phyloP scores from a whole-genome alignment of 148 eudicot genomes.

The Cornus florida region DNA sequence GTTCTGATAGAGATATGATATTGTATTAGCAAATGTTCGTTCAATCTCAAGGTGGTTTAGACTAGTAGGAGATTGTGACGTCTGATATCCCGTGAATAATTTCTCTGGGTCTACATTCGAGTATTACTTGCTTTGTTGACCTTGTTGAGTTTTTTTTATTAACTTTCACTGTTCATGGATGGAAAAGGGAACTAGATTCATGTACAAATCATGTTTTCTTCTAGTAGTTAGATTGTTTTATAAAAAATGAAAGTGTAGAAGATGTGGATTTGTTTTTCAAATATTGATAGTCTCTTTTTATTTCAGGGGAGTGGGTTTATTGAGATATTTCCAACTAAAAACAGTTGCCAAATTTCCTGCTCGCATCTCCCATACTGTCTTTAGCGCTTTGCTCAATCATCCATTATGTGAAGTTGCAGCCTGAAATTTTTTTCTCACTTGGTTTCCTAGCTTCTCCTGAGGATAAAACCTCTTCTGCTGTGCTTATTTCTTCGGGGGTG shows the following conservation, averaged over 20 bases:
- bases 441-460: slow-evolving; percentile 51
- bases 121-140: background rate
- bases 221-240: background rate
- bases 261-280: background rate
- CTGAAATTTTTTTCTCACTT: slow-evolving; percentile 57
- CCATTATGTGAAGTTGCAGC: slow-evolving; percentile 57
- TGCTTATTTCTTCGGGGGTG: slow-evolving; percentile 21
- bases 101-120: background rate
- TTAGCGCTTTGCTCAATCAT: slow-evolving; percentile 60
- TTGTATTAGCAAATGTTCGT: background rate
- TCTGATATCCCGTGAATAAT: background rate
- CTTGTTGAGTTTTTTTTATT: background rate
- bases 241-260: background rate
- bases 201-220: background rate
- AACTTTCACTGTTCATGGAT: background rate
- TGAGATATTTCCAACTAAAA: slow-evolving; percentile 83
- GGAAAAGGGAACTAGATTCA: background rate
- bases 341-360: slow-evolving; percentile 91
- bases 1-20: background rate
- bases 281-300: slow-evolving; percentile 13
- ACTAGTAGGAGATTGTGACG: background rate
- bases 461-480: slow-evolving; percentile 20
- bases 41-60: background rate
- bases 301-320: slow-evolving; percentile 91
- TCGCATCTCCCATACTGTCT: slow-evolving; percentile 83